Conservation (phyloP, 2,329 filamentous ascomycete genomes). For the Arthrobotrys pseudoclavata region DNA sequence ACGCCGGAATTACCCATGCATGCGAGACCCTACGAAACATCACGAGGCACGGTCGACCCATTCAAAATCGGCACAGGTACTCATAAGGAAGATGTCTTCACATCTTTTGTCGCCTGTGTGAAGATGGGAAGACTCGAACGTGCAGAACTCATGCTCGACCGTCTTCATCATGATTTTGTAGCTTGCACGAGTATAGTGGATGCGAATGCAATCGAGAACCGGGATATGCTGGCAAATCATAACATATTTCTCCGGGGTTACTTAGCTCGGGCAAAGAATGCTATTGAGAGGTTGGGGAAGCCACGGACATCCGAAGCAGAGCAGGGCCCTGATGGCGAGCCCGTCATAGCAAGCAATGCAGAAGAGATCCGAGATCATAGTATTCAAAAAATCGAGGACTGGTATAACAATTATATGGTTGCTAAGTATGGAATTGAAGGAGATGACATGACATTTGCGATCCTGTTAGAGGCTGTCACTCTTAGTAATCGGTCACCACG, state of each 20-base stretch:
- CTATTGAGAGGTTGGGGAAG: slow-evolving; percentile 11
- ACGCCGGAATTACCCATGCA: slow-evolving; percentile 55
- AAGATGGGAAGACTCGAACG: slow-evolving; percentile 52
- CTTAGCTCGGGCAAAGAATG: slow-evolving; percentile 38
- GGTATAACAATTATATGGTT: slow-evolving; percentile 51
- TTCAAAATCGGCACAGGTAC: slow-evolving; percentile 53
- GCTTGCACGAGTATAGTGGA: slow-evolving; percentile 35
- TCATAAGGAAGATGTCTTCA: slow-evolving; percentile 50
- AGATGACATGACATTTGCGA: slow-evolving; percentile 48
- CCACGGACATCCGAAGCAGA: not conserved
- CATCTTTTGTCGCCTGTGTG: slow-evolving; percentile 51
- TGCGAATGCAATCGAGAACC: slow-evolving; percentile 4
- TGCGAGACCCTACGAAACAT: slow-evolving; percentile 34
- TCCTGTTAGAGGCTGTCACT: slow-evolving; percentile 46
- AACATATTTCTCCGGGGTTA: slow-evolving; percentile 51
- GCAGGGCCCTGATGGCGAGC: not conserved
- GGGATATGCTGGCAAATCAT: slow-evolving; percentile 42
- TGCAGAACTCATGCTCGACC: slow-evolving; percentile 52
- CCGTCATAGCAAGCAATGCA: not conserved
- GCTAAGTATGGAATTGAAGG: slow-evolving; percentile 35
- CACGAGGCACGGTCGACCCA: slow-evolving; percentile 36
- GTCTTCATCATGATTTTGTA: slow-evolving; percentile 53
- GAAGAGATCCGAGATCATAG: slow-evolving; percentile 35
- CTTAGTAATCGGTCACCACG: slow-evolving; percentile 28
- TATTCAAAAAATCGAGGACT: slow-evolving; percentile 46